Conservation (phyloP, 345 rosid species). For the Luvunga scandens region DNA sequence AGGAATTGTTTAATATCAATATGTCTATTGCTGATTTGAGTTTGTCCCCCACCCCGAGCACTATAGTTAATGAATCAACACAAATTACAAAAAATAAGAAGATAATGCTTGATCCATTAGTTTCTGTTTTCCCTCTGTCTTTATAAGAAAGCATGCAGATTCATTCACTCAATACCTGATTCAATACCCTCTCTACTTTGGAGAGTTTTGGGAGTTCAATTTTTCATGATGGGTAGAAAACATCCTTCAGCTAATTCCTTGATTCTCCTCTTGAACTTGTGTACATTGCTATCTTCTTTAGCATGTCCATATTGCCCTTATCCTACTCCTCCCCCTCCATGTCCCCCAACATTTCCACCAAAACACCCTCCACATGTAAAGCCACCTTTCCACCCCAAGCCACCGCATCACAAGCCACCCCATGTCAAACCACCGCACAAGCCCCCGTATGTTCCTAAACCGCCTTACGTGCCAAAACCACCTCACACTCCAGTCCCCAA, state of each 20-base stretch:
- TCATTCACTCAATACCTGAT: background rate
- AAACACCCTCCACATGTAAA: conserved; percentile 13
- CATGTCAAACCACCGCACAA: conserved; percentile 20
- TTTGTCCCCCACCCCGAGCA: background rate
- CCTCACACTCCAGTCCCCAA: no score
- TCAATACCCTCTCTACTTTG: background rate
- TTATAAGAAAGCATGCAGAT: background rate
- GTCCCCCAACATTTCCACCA: background rate
- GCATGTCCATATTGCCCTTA: conserved; percentile 47
- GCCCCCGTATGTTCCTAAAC: no score
- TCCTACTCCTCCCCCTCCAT: conserved; percentile 19
- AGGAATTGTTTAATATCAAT: background rate
- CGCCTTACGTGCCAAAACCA: no score
- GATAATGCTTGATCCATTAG: background rate
- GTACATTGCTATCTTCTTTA: conserved; percentile 25
- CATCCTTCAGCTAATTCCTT: background rate
- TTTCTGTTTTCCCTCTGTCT: background rate
- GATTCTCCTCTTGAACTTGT: conserved; percentile 29
- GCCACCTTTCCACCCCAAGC: background rate
- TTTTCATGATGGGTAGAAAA: background rate
- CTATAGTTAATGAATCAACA: background rate
- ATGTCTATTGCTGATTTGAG: background rate
- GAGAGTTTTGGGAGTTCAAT: background rate
- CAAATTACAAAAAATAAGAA: background rate
- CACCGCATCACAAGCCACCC: conserved; percentile 31